Evolutionary conservation across 306 rosid genomes (phyloP).

Genomic region (Abrus pulchellus): DNA sequence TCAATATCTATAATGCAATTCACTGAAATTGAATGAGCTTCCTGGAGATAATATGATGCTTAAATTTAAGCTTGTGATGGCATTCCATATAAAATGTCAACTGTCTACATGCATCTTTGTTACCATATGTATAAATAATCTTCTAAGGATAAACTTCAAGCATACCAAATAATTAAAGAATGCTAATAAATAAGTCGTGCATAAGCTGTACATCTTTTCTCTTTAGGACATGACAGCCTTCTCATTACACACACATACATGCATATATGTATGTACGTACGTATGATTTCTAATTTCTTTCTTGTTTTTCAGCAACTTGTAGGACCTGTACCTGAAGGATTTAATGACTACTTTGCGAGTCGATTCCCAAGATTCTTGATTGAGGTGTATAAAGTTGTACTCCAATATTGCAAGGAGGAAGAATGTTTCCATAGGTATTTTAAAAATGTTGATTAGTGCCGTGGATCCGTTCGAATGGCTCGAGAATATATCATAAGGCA

Average conservation of each 20-base stretch:
- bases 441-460: slow-evolving; percentile 46
- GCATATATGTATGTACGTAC: background rate
- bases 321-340: slow-evolving; percentile 78
- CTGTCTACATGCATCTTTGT: background rate
- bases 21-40: background rate
- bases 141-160: slow-evolving; percentile 9
- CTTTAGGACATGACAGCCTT: slow-evolving; percentile 8
- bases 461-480: slow-evolving; percentile 4
- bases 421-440: slow-evolving; percentile 65
- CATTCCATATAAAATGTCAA: background rate
- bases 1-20: background rate
- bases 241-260: background rate
- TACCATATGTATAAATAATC: background rate
- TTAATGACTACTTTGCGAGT: slow-evolving; percentile 64
- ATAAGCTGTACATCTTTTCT: slow-evolving; percentile 20
- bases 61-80: too few relatives aligned
- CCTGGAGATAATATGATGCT: background rate
- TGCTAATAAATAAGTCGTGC: background rate
- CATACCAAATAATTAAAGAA: slow-evolving; percentile 6
- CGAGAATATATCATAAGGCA: slow-evolving; percentile 23
- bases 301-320: slow-evolving; percentile 55
- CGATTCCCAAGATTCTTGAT: slow-evolving; percentile 77
- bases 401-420: slow-evolving; percentile 62
- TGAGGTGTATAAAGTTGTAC: slow-evolving; percentile 68
- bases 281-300: slow-evolving; percentile 19